These are phyloP conservation scores for Aspergillus quadricinctus DNA, from an alignment of 2,329 filamentous ascomycete species.

Conservation along the genomic window DNA sequence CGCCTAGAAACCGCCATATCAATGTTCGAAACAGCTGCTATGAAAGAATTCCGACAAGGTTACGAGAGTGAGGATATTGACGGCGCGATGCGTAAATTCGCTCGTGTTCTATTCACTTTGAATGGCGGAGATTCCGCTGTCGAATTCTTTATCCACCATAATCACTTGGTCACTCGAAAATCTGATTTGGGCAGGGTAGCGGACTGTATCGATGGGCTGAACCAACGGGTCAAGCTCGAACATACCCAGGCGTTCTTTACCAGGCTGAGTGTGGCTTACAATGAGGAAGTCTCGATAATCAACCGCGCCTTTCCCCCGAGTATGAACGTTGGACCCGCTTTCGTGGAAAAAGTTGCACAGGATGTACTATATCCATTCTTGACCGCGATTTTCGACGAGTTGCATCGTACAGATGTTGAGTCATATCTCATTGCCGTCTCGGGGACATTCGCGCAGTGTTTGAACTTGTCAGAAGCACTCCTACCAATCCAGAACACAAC, in stretches of 20 bases:
- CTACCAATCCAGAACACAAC: slow-evolving; percentile 59
- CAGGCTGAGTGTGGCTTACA: slow-evolving; percentile 66
- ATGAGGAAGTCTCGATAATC: slow-evolving; percentile 77
- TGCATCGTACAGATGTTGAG: slow-evolving; percentile 68
- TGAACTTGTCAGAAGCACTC: slow-evolving; percentile 71
- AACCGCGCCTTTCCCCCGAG: slow-evolving; percentile 74
- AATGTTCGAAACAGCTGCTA: slow-evolving; percentile 84
- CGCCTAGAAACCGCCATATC: slow-evolving; percentile 69
- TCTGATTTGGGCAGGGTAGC: slow-evolving; percentile 68
- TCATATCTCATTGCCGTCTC: slow-evolving; percentile 83
- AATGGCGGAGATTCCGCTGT: slow-evolving; percentile 76
- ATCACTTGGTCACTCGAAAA: slow-evolving; percentile 73
- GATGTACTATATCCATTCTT: slow-evolving; percentile 81
- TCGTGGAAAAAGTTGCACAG: slow-evolving; percentile 78
- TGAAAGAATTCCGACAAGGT: slow-evolving; percentile 88
- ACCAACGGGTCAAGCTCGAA: slow-evolving; percentile 68
- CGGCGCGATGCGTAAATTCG: slow-evolving; percentile 83
- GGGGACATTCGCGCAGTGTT: slow-evolving; percentile 79
- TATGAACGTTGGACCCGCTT: slow-evolving; percentile 66
- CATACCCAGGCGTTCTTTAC: slow-evolving; percentile 81
- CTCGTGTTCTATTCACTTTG: slow-evolving; percentile 74
- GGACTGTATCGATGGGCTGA: slow-evolving; percentile 70
- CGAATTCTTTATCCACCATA: slow-evolving; percentile 84
- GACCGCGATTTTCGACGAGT: slow-evolving; percentile 79
- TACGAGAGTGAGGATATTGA: slow-evolving; percentile 86